Base-by-base conservation (phyloP, 495 filamentous ascomycete species). In the Aspergillus sclerotioniger region DNA sequence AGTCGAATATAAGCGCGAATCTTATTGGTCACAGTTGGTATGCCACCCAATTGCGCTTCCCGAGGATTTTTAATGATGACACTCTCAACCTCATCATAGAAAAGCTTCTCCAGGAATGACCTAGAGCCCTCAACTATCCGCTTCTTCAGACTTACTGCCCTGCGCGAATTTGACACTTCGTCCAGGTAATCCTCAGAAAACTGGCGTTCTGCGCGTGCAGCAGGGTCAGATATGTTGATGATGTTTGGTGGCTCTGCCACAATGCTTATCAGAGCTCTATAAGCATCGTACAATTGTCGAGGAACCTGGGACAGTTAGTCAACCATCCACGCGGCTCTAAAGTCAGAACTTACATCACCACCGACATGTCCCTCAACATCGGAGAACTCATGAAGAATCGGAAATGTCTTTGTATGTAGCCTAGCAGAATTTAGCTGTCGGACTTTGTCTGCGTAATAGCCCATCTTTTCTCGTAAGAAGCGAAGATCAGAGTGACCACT, bases 1-100 rank as follows among this genome's bases (percentile, higher is more conserved):
- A 96, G 80, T 50, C 90, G 85, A 67, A 98, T 87, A 65, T 91
- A 99, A 1, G 91, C 94, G 57, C 90, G 88, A 67, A 97, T 86
- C 74, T 94, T 95, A 77, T 91, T 94, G 59, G 91, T 77, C 2
- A 88, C 84, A 46, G 90, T 90, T 0, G 94, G 94, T 35, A 91
- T 84, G 57, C 94, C 94, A 33, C 94, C 94, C 53, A 96, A 76
- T 65, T 90, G 90, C 9, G 94, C 95, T 67, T 96, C 91, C 49
- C 86, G 82, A 5, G 92, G 91, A 65, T 93, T 89, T 67, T 89
- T 93, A 29, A 82, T 73, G 55, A 98, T 87, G 19, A 86, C 71
- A n/a, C 67, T 74, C 61, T 96, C 88, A 39, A 96, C 76, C 56
- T 90, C 83, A 44, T 78, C 73, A 62, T 85, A 90, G 69, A 94